Base-by-base conservation (phyloP, 2,329 filamentous ascomycete genomes). In the Aspergillus vadensis region DNA sequence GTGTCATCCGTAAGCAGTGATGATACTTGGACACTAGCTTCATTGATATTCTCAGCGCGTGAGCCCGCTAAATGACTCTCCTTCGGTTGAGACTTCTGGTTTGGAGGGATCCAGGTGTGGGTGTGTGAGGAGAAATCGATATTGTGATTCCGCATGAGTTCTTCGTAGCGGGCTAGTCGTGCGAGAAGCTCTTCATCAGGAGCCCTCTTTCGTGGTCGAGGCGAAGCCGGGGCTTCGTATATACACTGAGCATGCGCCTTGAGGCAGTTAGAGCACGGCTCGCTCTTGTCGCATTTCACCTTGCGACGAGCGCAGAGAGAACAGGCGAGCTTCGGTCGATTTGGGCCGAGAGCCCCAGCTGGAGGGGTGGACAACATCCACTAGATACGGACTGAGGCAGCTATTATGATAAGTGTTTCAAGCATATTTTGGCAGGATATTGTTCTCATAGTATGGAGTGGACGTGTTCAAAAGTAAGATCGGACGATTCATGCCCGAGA, bases 231-330 rank as follows among this genome's bases (percentile, higher is more conserved):
- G 0, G 75, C 73, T 1, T 78, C 74, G 6, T 81, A 67, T 21
- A 36, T 61, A 62, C 77, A 91, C 66, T 89, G 84, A 23, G 83
- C 83, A 30, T 81, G 78, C 58, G 85, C 83, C 76, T 85, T 88
- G 73, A 86, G 79, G 70, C 88, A 91, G 76, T 89, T 88, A 70
- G 83, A 80, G 70, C 89, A 91, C 25, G 88, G 88, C 74, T 88
- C 87, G 69, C 83, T 85, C 75, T 87, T 88, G 74, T 90, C 86
- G 75, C 89, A 91, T 60, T 87, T 86, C 51, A 91, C 84, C 73
- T 91, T 91, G 60, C 88, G 85, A 72, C 89, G 87, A 72, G 91
- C 88, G 43, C 66, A 68, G 4, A 65, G 27, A 8, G 56, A 39
- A 23, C 65, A 67, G 2, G 92, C 47, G 3, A 50, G 47, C 3